Conservation (phyloP, 352 stramenopile species). For the Albugo laibachii region DNA sequence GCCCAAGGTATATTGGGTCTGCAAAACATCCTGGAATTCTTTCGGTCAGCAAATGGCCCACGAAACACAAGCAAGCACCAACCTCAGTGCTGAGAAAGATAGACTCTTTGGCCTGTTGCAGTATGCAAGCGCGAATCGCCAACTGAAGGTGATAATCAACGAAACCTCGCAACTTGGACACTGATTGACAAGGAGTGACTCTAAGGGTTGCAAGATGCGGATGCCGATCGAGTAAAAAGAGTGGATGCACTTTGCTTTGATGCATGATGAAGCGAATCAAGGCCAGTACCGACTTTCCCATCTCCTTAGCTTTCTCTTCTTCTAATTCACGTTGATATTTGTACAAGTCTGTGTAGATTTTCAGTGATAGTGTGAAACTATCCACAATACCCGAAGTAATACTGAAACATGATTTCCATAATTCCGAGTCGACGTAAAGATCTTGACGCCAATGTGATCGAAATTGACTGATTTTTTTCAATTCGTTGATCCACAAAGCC, state of each 20-base stretch:
- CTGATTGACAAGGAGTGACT: constrained; percentile 20
- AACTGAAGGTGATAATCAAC: constrained; percentile 33
- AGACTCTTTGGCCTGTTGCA: constrained; percentile 25
- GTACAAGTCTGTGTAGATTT: constrained; percentile 19
- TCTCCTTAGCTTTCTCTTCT: neutral
- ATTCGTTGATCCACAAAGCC: too few species aligned
- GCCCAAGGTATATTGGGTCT: constrained; percentile 27
- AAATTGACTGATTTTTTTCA: too few species aligned
- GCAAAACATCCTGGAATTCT: constrained; percentile 18
- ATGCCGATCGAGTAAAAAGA: constrained; percentile 27
- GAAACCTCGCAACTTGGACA: constrained; percentile 22
- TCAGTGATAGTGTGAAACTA: constrained; percentile 28
- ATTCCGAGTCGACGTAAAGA: too few species aligned
- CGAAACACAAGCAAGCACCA: constrained; percentile 8
- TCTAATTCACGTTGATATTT: constrained; percentile 9
- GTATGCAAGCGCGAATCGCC: constrained; percentile 27
- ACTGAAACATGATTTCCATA: constrained; percentile 19
- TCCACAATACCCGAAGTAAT: constrained; percentile 21
- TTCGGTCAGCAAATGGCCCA: neutral
- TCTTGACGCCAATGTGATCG: too few species aligned
- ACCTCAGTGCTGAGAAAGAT: constrained; percentile 17
- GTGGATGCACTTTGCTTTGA: constrained; percentile 14
- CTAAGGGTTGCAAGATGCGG: constrained; percentile 27
- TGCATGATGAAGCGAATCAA: constrained; percentile 17
- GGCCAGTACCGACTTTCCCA: constrained; percentile 20